Evolutionary conservation across 208 protist genomes (phyloP), one percentile per base, ranked within the genome.

Genomic region (Crithidia bombi): DNA sequence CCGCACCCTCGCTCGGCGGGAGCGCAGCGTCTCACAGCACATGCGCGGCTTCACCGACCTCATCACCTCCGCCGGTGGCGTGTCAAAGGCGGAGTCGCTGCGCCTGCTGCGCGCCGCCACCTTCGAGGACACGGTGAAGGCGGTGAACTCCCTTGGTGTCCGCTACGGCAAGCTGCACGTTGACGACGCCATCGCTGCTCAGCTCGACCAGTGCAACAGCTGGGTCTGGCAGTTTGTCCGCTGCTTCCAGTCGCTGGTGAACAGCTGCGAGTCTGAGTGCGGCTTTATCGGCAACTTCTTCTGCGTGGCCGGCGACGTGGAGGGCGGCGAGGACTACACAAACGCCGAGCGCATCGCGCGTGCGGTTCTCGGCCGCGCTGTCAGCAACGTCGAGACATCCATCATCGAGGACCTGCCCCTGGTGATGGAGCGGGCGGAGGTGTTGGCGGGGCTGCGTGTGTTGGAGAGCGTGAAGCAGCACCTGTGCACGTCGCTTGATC

Each of bases 251-350:
- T 23, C 71, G 32, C 52, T 96, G 23, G 85, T 89, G 36, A 85
- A 89, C 63, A 61, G 71, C 32, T 89, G 81, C 49, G 75, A 87
- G 47, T 54, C 69, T 2, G 87, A 96, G 75, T 92, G 91, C 66
- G 72, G 75, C 66, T 96, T 96, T 41, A 86, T 93, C 59, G 68
- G 74, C 65, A 83, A 80, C 73, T 96, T 96, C 69, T 96, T 96
- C 63, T 93, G 78, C 52, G 65, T 81, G 19, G 57, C 75, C 17
- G 78, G 70, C 43, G 72, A 87, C 9, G 46, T 67, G 19, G 86
- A 82, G 50, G 79, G 78, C 32, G 69, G 70, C 1, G 82, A 78
- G 57, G 79, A 89, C 61, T 90, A 77, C 71, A 78, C 71, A 25
- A 78, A 73, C 35, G 73, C 72, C 7, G 87, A 96, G 78, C 55